Conservation (phyloP, 2,329 filamentous ascomycete species). For the Dactylonectria estremocensis region DNA sequence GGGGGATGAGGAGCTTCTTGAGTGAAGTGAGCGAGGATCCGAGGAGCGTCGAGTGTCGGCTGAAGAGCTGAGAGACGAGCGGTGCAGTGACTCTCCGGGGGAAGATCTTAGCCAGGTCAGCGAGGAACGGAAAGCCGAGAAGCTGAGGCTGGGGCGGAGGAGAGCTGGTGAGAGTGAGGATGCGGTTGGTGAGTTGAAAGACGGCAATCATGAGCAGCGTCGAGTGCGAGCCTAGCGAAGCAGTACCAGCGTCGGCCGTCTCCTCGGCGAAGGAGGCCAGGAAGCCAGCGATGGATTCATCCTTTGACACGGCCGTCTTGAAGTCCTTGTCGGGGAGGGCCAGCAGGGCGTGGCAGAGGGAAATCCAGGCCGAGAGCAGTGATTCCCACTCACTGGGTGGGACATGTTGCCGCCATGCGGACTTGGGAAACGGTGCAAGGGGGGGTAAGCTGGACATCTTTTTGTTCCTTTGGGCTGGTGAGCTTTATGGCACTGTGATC, state of each 20-base stretch:
- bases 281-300: constrained; percentile 74
- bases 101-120: constrained; percentile 78
- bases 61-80: constrained; percentile 66
- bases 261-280: constrained; percentile 78
- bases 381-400: constrained; percentile 81
- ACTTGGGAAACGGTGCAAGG: constrained; percentile 83
- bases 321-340: constrained; percentile 72
- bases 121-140: constrained; percentile 77
- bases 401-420: constrained; percentile 76
- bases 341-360: constrained; percentile 77
- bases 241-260: constrained; percentile 57
- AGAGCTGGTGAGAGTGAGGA: constrained; percentile 64
- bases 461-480: not conserved
- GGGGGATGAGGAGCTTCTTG: constrained; percentile 74
- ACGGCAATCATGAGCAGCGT: constrained; percentile 71
- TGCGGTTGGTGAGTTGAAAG: constrained; percentile 75
- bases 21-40: constrained; percentile 70
- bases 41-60: constrained; percentile 62
- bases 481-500: not conserved
- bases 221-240: constrained; percentile 55
- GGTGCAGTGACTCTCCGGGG: constrained; percentile 72
- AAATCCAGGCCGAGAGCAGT: constrained; percentile 83
- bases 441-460: constrained; percentile 72
- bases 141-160: constrained; percentile 62
- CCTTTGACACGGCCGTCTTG: constrained; percentile 61